Base-by-base conservation (phyloP, 495 filamentous ascomycete species). In the Hamigera avellanea region DNA sequence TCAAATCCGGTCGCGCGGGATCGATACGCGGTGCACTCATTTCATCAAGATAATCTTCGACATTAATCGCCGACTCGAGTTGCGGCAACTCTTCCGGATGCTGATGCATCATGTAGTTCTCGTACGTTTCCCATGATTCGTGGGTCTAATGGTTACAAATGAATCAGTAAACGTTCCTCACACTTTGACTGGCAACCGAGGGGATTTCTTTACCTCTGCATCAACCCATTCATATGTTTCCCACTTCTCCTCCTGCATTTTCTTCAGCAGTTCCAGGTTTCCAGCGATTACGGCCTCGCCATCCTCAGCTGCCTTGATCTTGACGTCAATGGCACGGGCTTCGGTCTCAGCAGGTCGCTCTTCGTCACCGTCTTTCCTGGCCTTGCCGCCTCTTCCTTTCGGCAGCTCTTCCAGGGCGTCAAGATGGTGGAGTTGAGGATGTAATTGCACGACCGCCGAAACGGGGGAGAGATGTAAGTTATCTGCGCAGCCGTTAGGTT, bases 381-480 rank as follows among this genome's bases (percentile, higher is more conserved):
- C 51, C 34, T 62, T 61, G n/a, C 27, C 40, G 3, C 47, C 42
- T 30, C 53, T 41, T 3, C 46, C 53, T 30, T 58, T 59, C 0
- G 50, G 63, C 36, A 56, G 46, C 32, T 83, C 79, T 26, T 70
- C 59, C 29, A 72, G 35, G 0, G 83, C 82, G 53, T 87, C 83
- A 16, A 87, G 48, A 50, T 88, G 81, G 45, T 81, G 75, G 42
- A 83, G 73, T 43, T 86, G 78, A 3, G 83, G 79, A 3, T 80
- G 73, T 45, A 88, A 61, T 52, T 86, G 80, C 10, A 81, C 78
- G 13, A 84, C 73, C 0, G 77, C 76, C 16, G 71, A 66, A 30
- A 86, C 64, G 5, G 71, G 70, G 0, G 75, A 81, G n/a, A 86
- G 61, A 54, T 84, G 76, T 4, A 84, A 50, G 45, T 81, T 71